Base-by-base conservation (phyloP, 306 rosid genomes). In the Canavalia gladiata region DNA sequence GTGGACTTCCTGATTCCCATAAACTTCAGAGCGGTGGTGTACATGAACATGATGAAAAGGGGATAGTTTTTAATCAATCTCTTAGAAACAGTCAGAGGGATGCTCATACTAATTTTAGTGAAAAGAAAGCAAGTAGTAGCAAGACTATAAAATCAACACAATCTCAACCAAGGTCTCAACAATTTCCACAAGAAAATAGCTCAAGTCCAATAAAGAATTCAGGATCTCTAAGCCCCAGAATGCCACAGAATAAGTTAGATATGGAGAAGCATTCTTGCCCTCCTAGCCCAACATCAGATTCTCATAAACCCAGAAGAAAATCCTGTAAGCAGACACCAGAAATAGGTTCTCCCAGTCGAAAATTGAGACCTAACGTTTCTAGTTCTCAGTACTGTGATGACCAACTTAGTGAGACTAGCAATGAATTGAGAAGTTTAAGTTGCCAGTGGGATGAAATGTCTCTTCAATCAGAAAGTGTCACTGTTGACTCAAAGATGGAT, bases 161-260 rank as follows among this genome's bases (percentile, higher is more conserved):
- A 64, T 82, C 90, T 81, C 82, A 59, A 35, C 72, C 84, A 46
- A 89, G 81, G 83, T 65, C 91, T 76, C 89, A 85, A 51, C 85
- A 72, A 46, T 49, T 54, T 50, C 65, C 76, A 35, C 81, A 75
- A 72, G 90, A 89, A 75, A 84, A 72, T 52, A 28, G 64, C 25
- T 11, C 78, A 52, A 81, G 72, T 69, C 81, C 87, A 43, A 84
- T 81, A 34, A 92, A 84, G 84, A 84, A 84, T 78, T 81, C 91
- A 43, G 91, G 88, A 56, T 89, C 95, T 34, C 87, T 84, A 42
- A 90, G 95, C 87, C 95, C 97, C 13, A 92, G 89, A 83, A 79
- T 82, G 72, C 93, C 84, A 50, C 90, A 42, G 54, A 42, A 81
- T 90, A 92, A 87, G 80, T 79, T 74, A 68, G 95, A 90, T 76